Evolutionary conservation across 179 eudicot genomes (phyloP).

Genomic region (Silene noctiflora): DNA sequence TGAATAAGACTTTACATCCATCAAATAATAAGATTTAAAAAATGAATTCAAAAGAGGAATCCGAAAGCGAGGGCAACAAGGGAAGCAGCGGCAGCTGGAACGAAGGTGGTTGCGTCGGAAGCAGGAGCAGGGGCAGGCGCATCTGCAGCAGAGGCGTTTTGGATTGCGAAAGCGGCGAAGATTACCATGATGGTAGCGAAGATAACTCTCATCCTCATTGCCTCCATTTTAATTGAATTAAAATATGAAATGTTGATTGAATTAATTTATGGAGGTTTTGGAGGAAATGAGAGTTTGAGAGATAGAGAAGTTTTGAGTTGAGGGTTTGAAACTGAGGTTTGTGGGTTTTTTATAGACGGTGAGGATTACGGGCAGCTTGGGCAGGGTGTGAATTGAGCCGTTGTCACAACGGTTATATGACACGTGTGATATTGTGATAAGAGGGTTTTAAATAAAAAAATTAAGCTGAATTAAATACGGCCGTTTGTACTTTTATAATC

Average conservation of each 20-base stretch:
- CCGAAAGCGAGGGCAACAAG: conserved; percentile 38
- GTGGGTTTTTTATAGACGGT: conserved; percentile 17
- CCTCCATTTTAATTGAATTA: conserved; percentile 33
- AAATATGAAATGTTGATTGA: background rate
- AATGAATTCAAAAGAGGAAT: conserved; percentile 28
- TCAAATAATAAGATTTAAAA: conserved; percentile 4
- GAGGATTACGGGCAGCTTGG: conserved; percentile 17
- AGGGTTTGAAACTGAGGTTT: background rate
- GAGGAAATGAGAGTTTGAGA: background rate
- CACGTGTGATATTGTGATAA: background rate
- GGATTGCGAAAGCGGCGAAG: conserved; percentile 35
- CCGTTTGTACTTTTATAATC: too few species aligned
- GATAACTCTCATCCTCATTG: conserved; percentile 39
- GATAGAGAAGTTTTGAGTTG: too few species aligned
- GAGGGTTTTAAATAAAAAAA: too few species aligned
- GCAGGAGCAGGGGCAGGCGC: conserved; percentile 48
- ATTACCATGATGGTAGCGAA: conserved; percentile 30
- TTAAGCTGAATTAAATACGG: too few species aligned
- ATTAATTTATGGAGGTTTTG: background rate
- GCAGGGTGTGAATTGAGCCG: conserved; percentile 18
- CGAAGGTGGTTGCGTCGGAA: conserved; percentile 37
- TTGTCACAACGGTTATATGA: conserved; percentile 14
- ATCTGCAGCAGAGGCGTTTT: conserved; percentile 29
- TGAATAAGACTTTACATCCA: conserved; percentile 10
- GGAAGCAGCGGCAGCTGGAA: conserved; percentile 47